Evolutionary conservation across 176 grass and related monocot genomes (phyloP), one percentile per base, ranked within the genome.

Genomic region (Metroxylon sagu): DNA sequence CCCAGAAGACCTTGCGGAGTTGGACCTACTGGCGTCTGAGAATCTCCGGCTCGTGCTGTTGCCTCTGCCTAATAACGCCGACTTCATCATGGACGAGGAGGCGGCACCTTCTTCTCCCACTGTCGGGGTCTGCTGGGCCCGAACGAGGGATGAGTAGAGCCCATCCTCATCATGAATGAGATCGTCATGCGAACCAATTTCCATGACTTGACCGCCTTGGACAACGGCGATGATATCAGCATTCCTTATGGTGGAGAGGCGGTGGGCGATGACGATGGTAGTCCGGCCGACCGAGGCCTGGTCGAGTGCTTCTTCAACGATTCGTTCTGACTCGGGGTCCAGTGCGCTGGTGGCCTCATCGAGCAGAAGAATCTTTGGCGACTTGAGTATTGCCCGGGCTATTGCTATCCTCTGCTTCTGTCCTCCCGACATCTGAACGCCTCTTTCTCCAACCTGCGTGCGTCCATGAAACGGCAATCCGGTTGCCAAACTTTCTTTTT

Each of bases 361-460:
- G 16, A 97, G 84, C 66, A 97, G 81, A 54, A 97, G 87, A 30
- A 97, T 88, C 78, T 97, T 97, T 25, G 93, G 93, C 62, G 93
- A 90, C 72, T 88, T 91, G 29, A 97, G 25, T 58, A 97, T 85
- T 48, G 93, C 87, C 76, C 93, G 83, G 2, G 92, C 92, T 59
- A 96, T 96, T 50, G 92, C 92, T 70, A 96, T 96, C 58, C 92
- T 90, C 69, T 96, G 92, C 54, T 96, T 96, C 67, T 96, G 92
- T 1, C 92, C 92, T 71, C 92, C 92, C 15, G 87, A 96, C 83
- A 96, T 96, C 61, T 96, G 92, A 59, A 88, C 78, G 31, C 92
- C 92, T 50, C 80, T 72, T 79, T 98, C 87, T 21, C 92, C 92
- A 26, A 90, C 92, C 92, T 96, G 65, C 52, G 55, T 50, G 52